Conservation (phyloP, 495 filamentous ascomycete genomes). For the Bombardia bombarda region DNA sequence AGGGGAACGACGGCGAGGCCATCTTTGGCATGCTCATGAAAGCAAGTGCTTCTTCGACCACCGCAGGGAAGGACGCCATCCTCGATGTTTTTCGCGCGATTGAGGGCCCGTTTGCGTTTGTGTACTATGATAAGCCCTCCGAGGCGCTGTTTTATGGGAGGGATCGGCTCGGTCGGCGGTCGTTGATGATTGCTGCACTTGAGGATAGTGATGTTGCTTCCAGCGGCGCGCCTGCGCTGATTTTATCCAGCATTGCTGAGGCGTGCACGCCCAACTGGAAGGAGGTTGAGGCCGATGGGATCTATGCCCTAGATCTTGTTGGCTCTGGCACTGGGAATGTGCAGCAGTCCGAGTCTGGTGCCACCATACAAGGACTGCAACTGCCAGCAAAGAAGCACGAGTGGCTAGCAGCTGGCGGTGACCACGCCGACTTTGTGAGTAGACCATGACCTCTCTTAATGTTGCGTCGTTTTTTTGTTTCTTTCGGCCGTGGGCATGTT, state of each 20-base stretch:
- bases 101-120: slow-evolving; percentile 84
- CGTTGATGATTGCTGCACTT: slow-evolving; percentile 54
- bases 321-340: neutral
- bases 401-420: slow-evolving; percentile 15
- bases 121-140: slow-evolving; percentile 65
- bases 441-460: neutral
- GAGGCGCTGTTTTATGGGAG: slow-evolving; percentile 66
- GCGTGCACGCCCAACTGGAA: slow-evolving; percentile 48
- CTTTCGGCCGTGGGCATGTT: slow-evolving; percentile 6
- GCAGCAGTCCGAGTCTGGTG: neutral
- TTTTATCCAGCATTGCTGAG: slow-evolving; percentile 70
- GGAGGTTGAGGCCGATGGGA: slow-evolving; percentile 76
- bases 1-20: slow-evolving; percentile 67
- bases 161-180: slow-evolving; percentile 80
- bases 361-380: too few species aligned
- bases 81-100: slow-evolving; percentile 52
- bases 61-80: slow-evolving; percentile 27
- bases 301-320: slow-evolving; percentile 55
- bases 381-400: too few species aligned
- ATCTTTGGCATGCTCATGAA: slow-evolving; percentile 58
- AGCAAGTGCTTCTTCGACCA: slow-evolving; percentile 25
- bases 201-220: slow-evolving; percentile 30
- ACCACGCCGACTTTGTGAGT: slow-evolving; percentile 36
- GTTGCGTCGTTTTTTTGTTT: neutral
- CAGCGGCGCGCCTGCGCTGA: slow-evolving; percentile 47